A percentile compares a stretch with the other conserved stretches of the same genome.
Evolutionary conservation across 1,139 yeast species (phyloP).

Genomic region (Trichomonascaceae sp.): DNA sequence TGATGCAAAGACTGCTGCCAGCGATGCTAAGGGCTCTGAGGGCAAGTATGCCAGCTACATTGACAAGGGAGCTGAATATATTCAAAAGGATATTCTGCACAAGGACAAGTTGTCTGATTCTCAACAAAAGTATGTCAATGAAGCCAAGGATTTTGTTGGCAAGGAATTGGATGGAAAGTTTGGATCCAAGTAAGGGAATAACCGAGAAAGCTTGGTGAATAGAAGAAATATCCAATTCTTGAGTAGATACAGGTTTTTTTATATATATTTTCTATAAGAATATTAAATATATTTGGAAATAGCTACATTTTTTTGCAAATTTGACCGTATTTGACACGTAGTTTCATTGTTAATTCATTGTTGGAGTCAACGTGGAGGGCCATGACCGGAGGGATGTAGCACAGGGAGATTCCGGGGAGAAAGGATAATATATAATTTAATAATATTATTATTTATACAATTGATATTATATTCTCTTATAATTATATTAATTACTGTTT

Average conservation of each 20-base stretch:
- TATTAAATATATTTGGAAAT: too few relatives aligned
- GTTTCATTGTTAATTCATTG: background rate
- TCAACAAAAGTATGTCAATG: slow-evolving; percentile 19
- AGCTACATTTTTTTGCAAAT: too few relatives aligned
- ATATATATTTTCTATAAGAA: too few relatives aligned
- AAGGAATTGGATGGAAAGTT: slow-evolving; percentile 19
- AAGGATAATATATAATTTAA: too few relatives aligned
- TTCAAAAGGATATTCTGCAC: slow-evolving; percentile 23
- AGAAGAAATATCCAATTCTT: background rate
- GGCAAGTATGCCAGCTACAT: slow-evolving; percentile 25
- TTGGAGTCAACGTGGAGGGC: too few relatives aligned
- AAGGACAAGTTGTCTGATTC: slow-evolving; percentile 19
- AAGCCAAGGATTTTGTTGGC: slow-evolving; percentile 22
- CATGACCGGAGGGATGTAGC: too few relatives aligned
- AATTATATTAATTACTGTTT: too few relatives aligned
- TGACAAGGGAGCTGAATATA: slow-evolving; percentile 24
- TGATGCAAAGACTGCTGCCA: slow-evolving; percentile 7
- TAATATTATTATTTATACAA: too few relatives aligned
- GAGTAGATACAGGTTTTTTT: background rate
- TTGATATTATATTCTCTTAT: too few relatives aligned
- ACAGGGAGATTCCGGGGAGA: too few relatives aligned
- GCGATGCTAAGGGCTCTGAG: background rate
- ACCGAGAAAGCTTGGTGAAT: too few relatives aligned
- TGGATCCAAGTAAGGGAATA: background rate
- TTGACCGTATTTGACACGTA: background rate